Base-by-base conservation (phyloP, 768 basidiomycete species). In the Nidularia pulvinata region DNA sequence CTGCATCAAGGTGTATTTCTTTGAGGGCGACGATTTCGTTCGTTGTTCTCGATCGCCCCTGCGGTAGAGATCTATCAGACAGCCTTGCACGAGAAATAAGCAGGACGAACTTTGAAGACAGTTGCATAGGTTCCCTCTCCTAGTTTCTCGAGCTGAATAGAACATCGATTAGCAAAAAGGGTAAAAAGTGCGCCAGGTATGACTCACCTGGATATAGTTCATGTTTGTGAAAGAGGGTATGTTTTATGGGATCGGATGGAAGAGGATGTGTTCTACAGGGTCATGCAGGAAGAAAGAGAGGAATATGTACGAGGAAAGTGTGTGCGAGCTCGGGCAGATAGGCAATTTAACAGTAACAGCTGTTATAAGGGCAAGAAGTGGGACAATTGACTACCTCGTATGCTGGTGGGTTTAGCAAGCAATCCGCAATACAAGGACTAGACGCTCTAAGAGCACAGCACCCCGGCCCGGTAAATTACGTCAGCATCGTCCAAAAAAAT, bases 1-100 rank as follows among this genome's bases (percentile, higher is more conserved):
- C 97, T 4, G 97, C 92, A 76, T 99, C 97, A 55, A 99, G 89
- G 65, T 98, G 95, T 59, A 99, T 99, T 76, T 99, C 97, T 71
- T 99, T 99, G 53, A 99, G 72, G 10, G 97, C 97, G 14, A 99
- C 97, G 50, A 97, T 93, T 70, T 98, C 97, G 62, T 97, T 97
- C n/a, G 95, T 98, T 33, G 94, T 94, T 56, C 95, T 80, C 19
- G 95, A 97, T 57, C 96, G 88, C 13, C 97, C 97, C 92, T 94
- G 52, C 19, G 7, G 19, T 55, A 9, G 54, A 48, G 51, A 46
- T 35, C 7, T 34, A 44, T 14, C 3, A 48, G 32, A 43, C 34
- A 30, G 14, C 55, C 33, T 32, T 32, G 16, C 16, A 11, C 11
- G 22, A 25, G 30, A 33, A 30, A 16, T 6, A 37, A 33, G 33